Evolutionary conservation across 139 green algal genomes (phyloP).

Genomic region (Deuterostichococcus epilithicus): DNA sequence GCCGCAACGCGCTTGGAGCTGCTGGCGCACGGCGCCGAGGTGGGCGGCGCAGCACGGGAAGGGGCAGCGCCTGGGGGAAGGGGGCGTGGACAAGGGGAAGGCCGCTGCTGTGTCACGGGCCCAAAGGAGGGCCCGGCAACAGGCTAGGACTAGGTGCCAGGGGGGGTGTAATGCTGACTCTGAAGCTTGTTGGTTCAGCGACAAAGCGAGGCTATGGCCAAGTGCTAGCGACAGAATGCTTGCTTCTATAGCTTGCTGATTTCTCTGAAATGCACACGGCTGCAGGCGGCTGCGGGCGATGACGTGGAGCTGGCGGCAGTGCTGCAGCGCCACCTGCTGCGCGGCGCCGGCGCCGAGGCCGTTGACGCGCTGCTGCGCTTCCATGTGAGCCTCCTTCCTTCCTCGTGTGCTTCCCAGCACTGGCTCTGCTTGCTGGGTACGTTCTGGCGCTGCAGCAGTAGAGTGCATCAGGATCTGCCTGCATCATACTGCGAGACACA

Average conservation of each 20-base stretch:
- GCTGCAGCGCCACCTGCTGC: constrained; percentile 64
- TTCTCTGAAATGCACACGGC: no score
- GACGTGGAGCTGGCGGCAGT: constrained; percentile 33
- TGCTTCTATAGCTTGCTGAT: no score
- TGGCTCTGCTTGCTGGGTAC: neutral
- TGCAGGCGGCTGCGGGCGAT: constrained; percentile 1
- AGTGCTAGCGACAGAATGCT: no score
- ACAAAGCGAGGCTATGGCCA: no score
- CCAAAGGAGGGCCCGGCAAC: no score
- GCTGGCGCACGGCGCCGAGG: constrained; percentile 48
- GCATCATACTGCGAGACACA: no score
- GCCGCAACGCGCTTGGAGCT: constrained; percentile 59
- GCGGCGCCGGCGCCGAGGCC: constrained; percentile 39
- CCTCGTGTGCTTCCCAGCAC: neutral
- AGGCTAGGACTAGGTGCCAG: no score
- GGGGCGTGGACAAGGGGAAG: no score
- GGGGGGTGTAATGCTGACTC: no score
- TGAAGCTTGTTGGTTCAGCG: no score
- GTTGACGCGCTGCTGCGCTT: constrained; percentile 62
- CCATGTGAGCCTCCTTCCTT: constrained; percentile 3
- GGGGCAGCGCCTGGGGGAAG: no score
- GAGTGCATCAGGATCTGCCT: neutral
- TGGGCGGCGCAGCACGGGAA: constrained; percentile 28
- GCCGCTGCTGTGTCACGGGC: no score
- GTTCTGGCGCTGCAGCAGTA: neutral